Evolutionary conservation across 1,284 basidiomycete genomes (phyloP).

Genomic region (Cutaneotrichosporon daszewskae): DNA sequence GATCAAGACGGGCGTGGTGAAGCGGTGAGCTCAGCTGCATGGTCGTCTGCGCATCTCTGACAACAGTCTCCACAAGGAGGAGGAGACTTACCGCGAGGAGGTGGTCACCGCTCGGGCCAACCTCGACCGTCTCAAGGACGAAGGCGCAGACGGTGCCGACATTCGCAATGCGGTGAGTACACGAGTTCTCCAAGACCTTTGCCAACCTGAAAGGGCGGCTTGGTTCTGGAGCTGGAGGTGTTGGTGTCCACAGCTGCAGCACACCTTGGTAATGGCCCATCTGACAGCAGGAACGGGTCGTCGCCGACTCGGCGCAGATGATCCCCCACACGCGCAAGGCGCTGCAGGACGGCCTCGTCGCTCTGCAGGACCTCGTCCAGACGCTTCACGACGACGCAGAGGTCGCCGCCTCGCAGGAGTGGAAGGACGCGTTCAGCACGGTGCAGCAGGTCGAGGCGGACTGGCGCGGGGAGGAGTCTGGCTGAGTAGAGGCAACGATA

Average conservation of each 20-base stretch:
- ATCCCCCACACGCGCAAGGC: slow-evolving; percentile 61
- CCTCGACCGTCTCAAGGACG: slow-evolving; percentile 59
- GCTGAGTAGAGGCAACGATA: background rate
- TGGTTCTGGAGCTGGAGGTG: too few relatives aligned
- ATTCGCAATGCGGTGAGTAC: slow-evolving; percentile 70
- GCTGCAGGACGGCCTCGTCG: slow-evolving; percentile 58
- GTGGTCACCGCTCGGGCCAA: slow-evolving; percentile 57
- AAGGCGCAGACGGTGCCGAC: slow-evolving; percentile 69
- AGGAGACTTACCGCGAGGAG: slow-evolving; percentile 64
- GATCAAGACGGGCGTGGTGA: slow-evolving; percentile 69
- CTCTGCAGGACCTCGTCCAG: slow-evolving; percentile 62
- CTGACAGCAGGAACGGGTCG: slow-evolving; percentile 58
- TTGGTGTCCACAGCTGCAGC: background rate
- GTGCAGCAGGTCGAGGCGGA: slow-evolving; percentile 25
- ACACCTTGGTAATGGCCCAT: background rate
- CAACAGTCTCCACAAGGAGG: slow-evolving; percentile 66
- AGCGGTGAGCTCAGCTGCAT: slow-evolving; percentile 61
- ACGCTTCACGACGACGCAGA: slow-evolving; percentile 21
- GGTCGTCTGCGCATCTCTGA: slow-evolving; percentile 1
- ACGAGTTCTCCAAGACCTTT: too few relatives aligned
- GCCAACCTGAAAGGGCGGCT: too few relatives aligned
- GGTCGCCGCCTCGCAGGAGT: slow-evolving; percentile 23
- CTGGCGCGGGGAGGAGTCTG: slow-evolving; percentile 14
- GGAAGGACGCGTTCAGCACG: slow-evolving; percentile 19
- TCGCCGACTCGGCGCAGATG: slow-evolving; percentile 77